Base-by-base conservation (phyloP, 768 basidiomycete species). In the Boletus eberwhitei region DNA sequence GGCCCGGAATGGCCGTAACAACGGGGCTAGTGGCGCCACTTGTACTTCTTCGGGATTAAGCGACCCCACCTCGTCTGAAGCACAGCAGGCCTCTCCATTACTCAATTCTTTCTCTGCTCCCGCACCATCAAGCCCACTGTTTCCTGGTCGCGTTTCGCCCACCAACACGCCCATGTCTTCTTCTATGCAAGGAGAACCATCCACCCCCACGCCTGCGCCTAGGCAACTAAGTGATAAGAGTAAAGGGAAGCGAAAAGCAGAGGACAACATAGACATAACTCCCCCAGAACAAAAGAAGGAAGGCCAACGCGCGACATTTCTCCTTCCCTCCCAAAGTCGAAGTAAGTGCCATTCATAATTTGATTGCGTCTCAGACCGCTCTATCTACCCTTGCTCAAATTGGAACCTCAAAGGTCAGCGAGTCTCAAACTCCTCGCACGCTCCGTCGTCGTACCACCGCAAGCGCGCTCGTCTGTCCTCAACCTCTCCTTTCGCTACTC, bases 211-310 rank as follows among this genome's bases (percentile, higher is more conserved):
- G 42, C 65, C 74, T 52, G 66, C 62, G 55, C 48, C 66, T 51
- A 69, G 73, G 56, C 60, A 60, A 39, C 54, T 60, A 4, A 69
- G 72, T 50, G 70, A 76, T 53, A 71, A 67, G 54, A 64, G 70
- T 34, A 81, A 76, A 60, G 85, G 85, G 8, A 90, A 90, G 68
- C 75, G 88, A 56, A 90, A 89, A 65, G 87, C 86, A 7, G 85
- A 87, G 41, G 87, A 88, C 57, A 78, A 87, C 59, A 74, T 83
- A n/a, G 85, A 84, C 55, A 72, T 78, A 32, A 87, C 87, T 3
- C 86, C 86, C 34, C 84, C 86, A 8, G 86, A 86, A 63, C 80
- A 77, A 53, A 74, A 75, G 54, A 80, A 77, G 65, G 76, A 79
- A 54, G 69, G 54, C 1, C 74, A 77, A 38, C 78, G 73, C 47